These are phyloP conservation scores for Hypoxylon lenormandii DNA, from an alignment of 495 filamentous ascomycete species.

Conservation along the genomic window DNA sequence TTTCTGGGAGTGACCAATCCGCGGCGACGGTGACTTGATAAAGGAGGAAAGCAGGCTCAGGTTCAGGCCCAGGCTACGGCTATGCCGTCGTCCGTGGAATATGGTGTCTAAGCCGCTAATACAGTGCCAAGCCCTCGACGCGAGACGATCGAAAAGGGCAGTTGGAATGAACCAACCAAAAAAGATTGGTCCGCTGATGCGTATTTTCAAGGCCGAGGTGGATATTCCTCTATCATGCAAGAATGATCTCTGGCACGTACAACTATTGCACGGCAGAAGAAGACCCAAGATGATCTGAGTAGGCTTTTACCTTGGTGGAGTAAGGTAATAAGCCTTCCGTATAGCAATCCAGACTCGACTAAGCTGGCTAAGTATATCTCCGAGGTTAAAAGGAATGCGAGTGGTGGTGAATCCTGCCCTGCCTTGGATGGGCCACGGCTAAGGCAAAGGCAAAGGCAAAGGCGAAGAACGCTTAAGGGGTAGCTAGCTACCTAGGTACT, in stretches of 20 bases:
- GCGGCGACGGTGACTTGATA: slow-evolving; percentile 31
- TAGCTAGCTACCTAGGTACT: slow-evolving; percentile 1
- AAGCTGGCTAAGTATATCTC: slow-evolving; percentile 29
- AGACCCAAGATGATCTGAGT: slow-evolving; percentile 33
- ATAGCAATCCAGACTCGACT: slow-evolving; percentile 23
- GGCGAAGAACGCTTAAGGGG: not conserved
- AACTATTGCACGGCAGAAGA: slow-evolving; percentile 3
- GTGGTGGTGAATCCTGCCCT: slow-evolving; percentile 20
- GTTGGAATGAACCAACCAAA: slow-evolving; percentile 34
- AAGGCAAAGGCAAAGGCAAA: not conserved
- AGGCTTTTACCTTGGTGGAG: slow-evolving; percentile 16
- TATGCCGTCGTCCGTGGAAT: slow-evolving; percentile 28
- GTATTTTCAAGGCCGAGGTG: slow-evolving; percentile 21
- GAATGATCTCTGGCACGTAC: slow-evolving; percentile 13
- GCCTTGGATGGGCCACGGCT: not conserved
- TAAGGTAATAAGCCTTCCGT: slow-evolving; percentile 26
- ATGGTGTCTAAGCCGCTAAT: slow-evolving; percentile 25
- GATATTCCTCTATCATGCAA: slow-evolving; percentile 40
- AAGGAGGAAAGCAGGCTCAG: slow-evolving; percentile 12
- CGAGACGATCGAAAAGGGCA: slow-evolving; percentile 43
- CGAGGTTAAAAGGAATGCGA: slow-evolving; percentile 3
- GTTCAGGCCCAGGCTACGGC: not conserved
- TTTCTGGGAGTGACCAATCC: slow-evolving; percentile 1
- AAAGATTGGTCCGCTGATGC: slow-evolving; percentile 19
- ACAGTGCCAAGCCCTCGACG: slow-evolving; percentile 35